Evolutionary conservation across 2,329 filamentous ascomycete genomes (phyloP), one percentile per base, ranked within the genome.

Genomic region (Monosporascus sp.): DNA sequence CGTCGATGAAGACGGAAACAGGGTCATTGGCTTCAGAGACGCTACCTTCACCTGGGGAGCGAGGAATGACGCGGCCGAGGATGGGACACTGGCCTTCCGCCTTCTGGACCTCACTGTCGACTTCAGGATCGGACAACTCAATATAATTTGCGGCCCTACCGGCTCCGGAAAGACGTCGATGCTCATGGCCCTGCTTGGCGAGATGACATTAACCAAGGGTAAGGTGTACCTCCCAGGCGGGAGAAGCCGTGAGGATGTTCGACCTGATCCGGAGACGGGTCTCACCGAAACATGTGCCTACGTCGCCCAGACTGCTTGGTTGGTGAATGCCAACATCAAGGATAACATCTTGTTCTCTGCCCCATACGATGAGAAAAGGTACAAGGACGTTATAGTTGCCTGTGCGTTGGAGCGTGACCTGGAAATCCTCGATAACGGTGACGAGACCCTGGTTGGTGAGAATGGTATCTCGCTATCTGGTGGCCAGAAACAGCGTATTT

Each of bases 401-500:
- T 99, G 94, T 70, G 93, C 91, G 3, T 75, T 99, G 52, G 88
- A 96, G 68, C 87, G 90, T 50, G 94, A 99, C 68, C 78, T 99
- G 15, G 84, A 96, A 58, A 96, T 97, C 43, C 82, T 99, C 2
- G 92, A 97, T 68, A 85, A 87, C 55, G 94, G 94, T 41, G 94
- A 99, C 67, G 84, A 95, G 70, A 97, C 94, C 0, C 75, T 97
- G 22, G 94, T 99, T 35, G 94, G 94, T 49, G 94, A 99, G 68
- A 99, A 97, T 72, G 94, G 94, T 37, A 96, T 99, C 57, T 93
- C 93, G 17, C 82, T 99, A 15, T 99, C 94, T 6, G 94, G 94
- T 58, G 94, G 94, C 6, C 94, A 99, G 72, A 97, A 97, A 72
- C 94, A 99, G 71, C 87, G 94, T 54, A 97, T 99, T 49, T 97